Percentiles rank a stretch among this genome's conserved stretches.
Evolutionary conservation across 495 filamentous ascomycete genomes (phyloP).

Genomic region (Usnea hakonensis): DNA sequence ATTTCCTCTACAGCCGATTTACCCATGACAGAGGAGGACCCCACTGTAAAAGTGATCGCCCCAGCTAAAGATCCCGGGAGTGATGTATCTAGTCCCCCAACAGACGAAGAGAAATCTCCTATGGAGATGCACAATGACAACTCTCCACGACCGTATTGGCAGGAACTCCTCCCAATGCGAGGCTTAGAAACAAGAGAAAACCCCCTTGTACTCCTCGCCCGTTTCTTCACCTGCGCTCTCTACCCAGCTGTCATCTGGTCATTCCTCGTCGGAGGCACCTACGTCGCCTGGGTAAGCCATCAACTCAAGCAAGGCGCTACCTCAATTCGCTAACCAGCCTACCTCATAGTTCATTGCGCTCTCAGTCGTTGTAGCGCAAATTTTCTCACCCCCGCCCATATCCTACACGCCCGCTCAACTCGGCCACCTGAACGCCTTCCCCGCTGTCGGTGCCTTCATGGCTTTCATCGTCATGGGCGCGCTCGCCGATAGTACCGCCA

Average conservation of each 20-base stretch:
- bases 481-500: constrained; percentile 40
- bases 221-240: constrained; percentile 31
- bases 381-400: constrained; percentile 36
- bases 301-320: constrained; percentile 24
- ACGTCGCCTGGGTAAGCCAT: constrained; percentile 33
- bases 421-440: constrained; percentile 39
- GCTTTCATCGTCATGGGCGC: constrained; percentile 37
- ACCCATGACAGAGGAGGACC: too few species aligned
- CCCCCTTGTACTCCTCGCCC: constrained; percentile 33
- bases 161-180: constrained; percentile 19
- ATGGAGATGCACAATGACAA: too few species aligned
- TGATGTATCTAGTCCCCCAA: too few species aligned
- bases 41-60: too few species aligned
- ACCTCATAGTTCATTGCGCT: neutral
- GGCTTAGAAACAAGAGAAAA: constrained; percentile 33
- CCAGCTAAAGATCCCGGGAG: too few species aligned
- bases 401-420: constrained; percentile 35
- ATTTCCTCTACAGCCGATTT: too few species aligned
- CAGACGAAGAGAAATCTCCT: too few species aligned
- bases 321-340: neutral
- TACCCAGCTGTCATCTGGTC: constrained; percentile 38
- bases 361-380: constrained; percentile 30
- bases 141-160: too few species aligned
- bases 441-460: constrained; percentile 40
- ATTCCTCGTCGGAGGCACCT: constrained; percentile 38